Percentiles rank a stretch among this genome's conserved stretches.
phyloP scores from a whole-genome alignment of 805 yeast species.

The Saccharomycopsis babjevae region DNA sequence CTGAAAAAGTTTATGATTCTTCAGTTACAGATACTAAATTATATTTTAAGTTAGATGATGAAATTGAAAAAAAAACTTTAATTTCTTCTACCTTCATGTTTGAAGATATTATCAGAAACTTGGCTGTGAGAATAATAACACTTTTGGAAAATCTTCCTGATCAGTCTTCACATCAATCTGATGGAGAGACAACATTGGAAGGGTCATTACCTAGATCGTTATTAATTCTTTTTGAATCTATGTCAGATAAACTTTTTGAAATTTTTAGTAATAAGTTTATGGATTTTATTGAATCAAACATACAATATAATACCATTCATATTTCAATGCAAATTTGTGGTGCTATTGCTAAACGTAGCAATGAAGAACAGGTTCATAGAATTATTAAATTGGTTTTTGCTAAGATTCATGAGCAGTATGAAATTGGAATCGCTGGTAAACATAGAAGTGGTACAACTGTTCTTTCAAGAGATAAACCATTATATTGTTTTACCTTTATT shows the following conservation, averaged over 20 bases:
- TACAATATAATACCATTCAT: conserved; percentile 47
- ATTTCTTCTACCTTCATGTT: conserved; percentile 68
- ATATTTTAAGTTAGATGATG: conserved; percentile 31
- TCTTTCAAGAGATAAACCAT: conserved; percentile 65
- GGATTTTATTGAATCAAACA: conserved; percentile 48
- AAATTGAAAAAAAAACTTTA: conserved; percentile 43
- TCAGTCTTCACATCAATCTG: conserved; percentile 42
- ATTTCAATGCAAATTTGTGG: conserved; percentile 66
- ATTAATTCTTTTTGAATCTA: conserved; percentile 44
- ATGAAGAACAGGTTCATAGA: conserved; percentile 35
- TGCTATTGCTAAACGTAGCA: conserved; percentile 56
- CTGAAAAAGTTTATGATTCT: conserved; percentile 30
- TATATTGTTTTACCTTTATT: conserved; percentile 61
- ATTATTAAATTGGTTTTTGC: conserved; percentile 37
- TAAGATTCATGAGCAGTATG: conserved; percentile 54
- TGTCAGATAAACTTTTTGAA: conserved; percentile 47
- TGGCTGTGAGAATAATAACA: conserved; percentile 49
- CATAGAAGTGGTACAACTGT: conserved; percentile 56
- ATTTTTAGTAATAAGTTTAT: conserved; percentile 32
- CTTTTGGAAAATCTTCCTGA: conserved; percentile 64
- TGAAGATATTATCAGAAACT: conserved; percentile 43
- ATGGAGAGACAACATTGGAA: conserved; percentile 30
- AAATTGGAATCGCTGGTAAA: conserved; percentile 73
- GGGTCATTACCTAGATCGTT: conserved; percentile 33
- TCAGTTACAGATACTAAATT: conserved; percentile 19